Conservation (phyloP, 176 grass and related monocot genomes). For the Triticum dicoccoides region DNA sequence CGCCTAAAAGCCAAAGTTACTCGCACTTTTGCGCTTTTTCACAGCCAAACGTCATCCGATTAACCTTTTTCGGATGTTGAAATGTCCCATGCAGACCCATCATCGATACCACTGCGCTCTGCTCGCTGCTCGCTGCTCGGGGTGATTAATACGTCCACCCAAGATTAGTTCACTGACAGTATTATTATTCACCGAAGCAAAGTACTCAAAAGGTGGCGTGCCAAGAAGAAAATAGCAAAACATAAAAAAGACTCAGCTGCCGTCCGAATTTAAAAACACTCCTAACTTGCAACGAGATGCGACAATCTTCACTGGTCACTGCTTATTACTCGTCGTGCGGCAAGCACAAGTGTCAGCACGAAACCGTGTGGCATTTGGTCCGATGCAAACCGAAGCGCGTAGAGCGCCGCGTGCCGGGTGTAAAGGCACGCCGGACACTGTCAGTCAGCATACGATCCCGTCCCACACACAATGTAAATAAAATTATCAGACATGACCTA, state of each 20-base stretch:
- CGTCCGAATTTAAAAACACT: too few relatives aligned
- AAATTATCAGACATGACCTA: not conserved
- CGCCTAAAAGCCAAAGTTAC: not conserved
- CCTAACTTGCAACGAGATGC: too few relatives aligned
- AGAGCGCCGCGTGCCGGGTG: too few relatives aligned
- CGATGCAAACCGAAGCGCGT: not conserved
- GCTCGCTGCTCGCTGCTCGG: not conserved
- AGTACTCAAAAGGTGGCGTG: too few relatives aligned
- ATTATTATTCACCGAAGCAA: too few relatives aligned
- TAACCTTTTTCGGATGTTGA: not conserved
- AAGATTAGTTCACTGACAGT: too few relatives aligned
- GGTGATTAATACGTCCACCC: not conserved
- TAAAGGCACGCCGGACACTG: not conserved
- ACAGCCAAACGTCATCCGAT: not conserved
- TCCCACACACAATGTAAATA: not conserved
- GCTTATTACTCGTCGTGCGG: too few relatives aligned
- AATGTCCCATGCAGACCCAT: not conserved
- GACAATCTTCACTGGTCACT: too few relatives aligned
- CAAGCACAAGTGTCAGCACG: not conserved
- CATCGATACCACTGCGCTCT: not conserved
- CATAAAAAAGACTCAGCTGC: too few relatives aligned
- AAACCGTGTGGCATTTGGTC: not conserved
- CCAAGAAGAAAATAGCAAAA: too few relatives aligned
- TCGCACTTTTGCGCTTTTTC: not conserved
- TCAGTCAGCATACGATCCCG: not conserved